phyloP scores from a whole-genome alignment of 306 rosid species.

The Inga oerstediana region DNA sequence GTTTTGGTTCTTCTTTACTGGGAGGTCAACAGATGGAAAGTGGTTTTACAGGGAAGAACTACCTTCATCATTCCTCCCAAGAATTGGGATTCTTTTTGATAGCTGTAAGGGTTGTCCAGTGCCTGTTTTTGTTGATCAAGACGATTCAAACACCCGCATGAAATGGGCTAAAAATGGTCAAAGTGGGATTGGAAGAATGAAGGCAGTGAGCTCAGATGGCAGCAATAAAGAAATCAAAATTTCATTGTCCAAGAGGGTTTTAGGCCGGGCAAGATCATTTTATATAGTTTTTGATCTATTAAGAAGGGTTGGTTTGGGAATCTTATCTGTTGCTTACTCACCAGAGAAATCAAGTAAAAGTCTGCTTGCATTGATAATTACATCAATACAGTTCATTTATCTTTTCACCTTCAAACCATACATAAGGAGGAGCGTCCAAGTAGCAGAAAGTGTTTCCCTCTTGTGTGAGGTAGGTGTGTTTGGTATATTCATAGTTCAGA shows the following conservation, averaged over 20 bases:
- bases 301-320: slow-evolving; percentile 57
- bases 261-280: slow-evolving; percentile 59
- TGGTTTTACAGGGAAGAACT: slow-evolving; percentile 60
- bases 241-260: slow-evolving; percentile 36
- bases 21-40: slow-evolving; percentile 52
- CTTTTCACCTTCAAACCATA: slow-evolving; percentile 54
- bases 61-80: slow-evolving; percentile 52
- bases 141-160: slow-evolving; percentile 44
- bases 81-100: slow-evolving; percentile 63
- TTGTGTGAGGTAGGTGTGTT: slow-evolving; percentile 54
- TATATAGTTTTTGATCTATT: slow-evolving; percentile 55
- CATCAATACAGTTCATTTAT: slow-evolving; percentile 49
- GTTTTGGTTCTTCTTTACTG: slow-evolving; percentile 47
- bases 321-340: slow-evolving; percentile 57
- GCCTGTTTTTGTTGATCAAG: slow-evolving; percentile 42
- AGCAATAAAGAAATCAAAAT: slow-evolving; percentile 50
- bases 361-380: slow-evolving; percentile 51
- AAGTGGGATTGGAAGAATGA: slow-evolving; percentile 45
- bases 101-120: slow-evolving; percentile 53
- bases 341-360: slow-evolving; percentile 51
- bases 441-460: slow-evolving; percentile 59
- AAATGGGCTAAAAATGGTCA: slow-evolving; percentile 45
- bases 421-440: slow-evolving; percentile 54
- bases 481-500: slow-evolving; percentile 33
- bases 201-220: slow-evolving; percentile 45